Conservation (phyloP, 2,329 filamentous ascomycete genomes). For the Gaeumannomyces sp. region DNA sequence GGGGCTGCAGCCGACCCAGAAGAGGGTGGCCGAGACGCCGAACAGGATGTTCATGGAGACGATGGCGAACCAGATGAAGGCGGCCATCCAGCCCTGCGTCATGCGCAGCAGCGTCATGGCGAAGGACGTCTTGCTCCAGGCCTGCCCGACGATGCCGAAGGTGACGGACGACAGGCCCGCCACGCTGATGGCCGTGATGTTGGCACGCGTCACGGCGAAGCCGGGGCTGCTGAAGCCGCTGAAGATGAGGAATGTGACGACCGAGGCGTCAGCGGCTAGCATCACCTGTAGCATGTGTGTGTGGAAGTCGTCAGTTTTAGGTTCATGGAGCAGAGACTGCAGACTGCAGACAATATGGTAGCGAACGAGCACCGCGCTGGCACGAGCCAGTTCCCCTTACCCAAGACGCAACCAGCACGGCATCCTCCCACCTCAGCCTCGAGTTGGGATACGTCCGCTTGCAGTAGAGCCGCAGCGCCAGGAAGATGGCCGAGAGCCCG, state of each 20-base stretch:
- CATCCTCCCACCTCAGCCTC: conserved; percentile 6
- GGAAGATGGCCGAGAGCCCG: conserved; percentile 17
- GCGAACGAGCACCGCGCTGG: too few relatives aligned
- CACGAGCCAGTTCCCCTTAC: not conserved
- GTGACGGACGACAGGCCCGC: conserved; percentile 20
- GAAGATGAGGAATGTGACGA: conserved; percentile 7
- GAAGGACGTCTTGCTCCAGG: conserved; percentile 34
- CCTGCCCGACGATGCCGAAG: conserved; percentile 25
- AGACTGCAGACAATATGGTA: too few relatives aligned
- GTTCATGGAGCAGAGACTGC: too few relatives aligned
- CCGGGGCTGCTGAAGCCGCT: conserved; percentile 18
- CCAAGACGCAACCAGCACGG: conserved; percentile 7
- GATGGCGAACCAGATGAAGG: conserved; percentile 26
- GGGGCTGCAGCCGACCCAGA: conserved; percentile 20
- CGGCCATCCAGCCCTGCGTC: conserved; percentile 20
- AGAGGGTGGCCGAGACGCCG: conserved; percentile 15
- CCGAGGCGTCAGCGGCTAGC: not conserved
- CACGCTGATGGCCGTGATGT: conserved; percentile 16
- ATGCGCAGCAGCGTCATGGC: conserved; percentile 28
- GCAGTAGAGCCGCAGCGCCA: conserved; percentile 22
- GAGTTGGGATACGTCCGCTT: conserved; percentile 17
- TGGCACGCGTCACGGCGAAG: conserved; percentile 15
- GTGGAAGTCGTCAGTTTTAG: not conserved
- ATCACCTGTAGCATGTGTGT: not conserved
- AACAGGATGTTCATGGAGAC: conserved; percentile 23